These are phyloP conservation scores for Sechiopsis laciniata DNA, from an alignment of 306 rosid genomes.

Conservation along the genomic window DNA sequence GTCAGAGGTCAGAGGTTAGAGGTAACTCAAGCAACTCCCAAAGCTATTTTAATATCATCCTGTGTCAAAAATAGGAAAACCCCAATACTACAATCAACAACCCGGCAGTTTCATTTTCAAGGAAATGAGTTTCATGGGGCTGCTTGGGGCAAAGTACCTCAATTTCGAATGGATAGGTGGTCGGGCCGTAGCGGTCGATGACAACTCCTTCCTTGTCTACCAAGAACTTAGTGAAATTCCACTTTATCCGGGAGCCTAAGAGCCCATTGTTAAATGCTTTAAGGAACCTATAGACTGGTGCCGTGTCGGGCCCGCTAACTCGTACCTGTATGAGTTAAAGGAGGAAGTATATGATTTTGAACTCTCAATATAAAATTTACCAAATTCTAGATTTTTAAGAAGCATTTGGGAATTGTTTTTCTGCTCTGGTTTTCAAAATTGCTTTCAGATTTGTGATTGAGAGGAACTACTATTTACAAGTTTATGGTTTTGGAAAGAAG, in stretches of 20 bases:
- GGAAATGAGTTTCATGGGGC: slow-evolving; percentile 6
- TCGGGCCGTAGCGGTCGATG: slow-evolving; percentile 57
- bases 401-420: not conserved
- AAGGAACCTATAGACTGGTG: slow-evolving; percentile 62
- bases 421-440: not conserved
- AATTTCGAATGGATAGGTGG: slow-evolving; percentile 54
- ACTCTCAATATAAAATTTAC: not conserved
- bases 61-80: slow-evolving; percentile 29
- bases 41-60: slow-evolving; percentile 73
- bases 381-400: not conserved
- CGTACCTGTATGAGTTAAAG: slow-evolving; percentile 40
- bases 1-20: not conserved
- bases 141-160: slow-evolving; percentile 40
- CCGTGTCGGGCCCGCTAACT: slow-evolving; percentile 61
- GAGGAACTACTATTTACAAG: not conserved
- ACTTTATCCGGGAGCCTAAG: slow-evolving; percentile 64
- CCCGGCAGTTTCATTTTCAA: slow-evolving; percentile 16
- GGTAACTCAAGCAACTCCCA: slow-evolving; percentile 49
- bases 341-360: not conserved
- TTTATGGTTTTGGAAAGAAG: not conserved
- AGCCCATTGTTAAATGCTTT: slow-evolving; percentile 60
- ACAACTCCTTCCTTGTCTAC: slow-evolving; percentile 60
- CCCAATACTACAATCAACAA: not conserved
- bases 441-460: not conserved
- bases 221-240: slow-evolving; percentile 96